Evolutionary conservation across 805 yeast genomes (phyloP).

Genomic region (Metschnikowia matae): DNA sequence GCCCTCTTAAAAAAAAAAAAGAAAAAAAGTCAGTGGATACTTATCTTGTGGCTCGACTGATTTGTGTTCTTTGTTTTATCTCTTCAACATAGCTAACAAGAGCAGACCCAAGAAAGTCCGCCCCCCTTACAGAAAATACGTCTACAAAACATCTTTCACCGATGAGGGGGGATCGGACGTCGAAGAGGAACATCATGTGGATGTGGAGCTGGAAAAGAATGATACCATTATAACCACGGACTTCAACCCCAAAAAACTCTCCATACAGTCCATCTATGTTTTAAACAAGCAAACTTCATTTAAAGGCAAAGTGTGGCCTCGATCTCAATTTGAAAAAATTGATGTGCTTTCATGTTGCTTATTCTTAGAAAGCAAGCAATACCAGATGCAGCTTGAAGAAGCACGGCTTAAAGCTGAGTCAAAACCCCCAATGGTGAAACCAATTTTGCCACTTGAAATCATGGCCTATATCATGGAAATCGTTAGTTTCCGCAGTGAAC

Average conservation of each 20-base stretch:
- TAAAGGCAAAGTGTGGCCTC: conserved; percentile 42
- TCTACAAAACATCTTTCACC: conserved; percentile 42
- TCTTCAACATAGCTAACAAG: conserved; percentile 68
- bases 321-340: conserved; percentile 47
- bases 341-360: conserved; percentile 42
- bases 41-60: no score
- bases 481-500: conserved; percentile 23
- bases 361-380: conserved; percentile 22
- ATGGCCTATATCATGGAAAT: conserved; percentile 30
- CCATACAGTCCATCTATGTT: conserved; percentile 32
- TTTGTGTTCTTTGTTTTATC: neutral
- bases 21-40: no score
- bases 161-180: conserved; percentile 19
- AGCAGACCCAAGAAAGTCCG: conserved; percentile 78
- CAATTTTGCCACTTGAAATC: conserved; percentile 36
- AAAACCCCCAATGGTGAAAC: conserved; percentile 13
- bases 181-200: neutral
- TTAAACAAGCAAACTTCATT: conserved; percentile 22
- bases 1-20: no score
- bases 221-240: neutral
- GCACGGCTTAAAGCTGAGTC: conserved; percentile 6
- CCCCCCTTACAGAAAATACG: conserved; percentile 77
- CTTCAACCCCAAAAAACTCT: conserved; percentile 21
- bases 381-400: conserved; percentile 15
- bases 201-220: no score